A percentile compares a stretch with the other conserved stretches of the same genome.
Conservation (phyloP, 805 yeast species). For the Candida oleophila region DNA sequence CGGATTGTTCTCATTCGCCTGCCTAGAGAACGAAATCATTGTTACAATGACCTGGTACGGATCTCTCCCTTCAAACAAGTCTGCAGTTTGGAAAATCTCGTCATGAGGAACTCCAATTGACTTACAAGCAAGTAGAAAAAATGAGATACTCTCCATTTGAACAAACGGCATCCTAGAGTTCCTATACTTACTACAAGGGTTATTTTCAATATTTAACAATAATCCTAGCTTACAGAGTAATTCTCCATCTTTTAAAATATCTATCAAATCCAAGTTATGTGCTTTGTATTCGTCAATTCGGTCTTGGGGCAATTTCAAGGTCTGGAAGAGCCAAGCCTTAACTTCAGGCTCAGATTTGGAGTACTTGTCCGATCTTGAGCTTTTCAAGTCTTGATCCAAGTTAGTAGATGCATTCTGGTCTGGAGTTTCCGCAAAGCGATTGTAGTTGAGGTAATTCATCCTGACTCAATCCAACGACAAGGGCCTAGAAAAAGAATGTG, state of each 20-base stretch:
- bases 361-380: slow-evolving; percentile 54
- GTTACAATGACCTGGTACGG: slow-evolving; percentile 79
- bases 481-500: not conserved
- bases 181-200: slow-evolving; percentile 48
- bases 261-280: slow-evolving; percentile 46
- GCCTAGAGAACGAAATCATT: slow-evolving; percentile 69
- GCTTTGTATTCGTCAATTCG: slow-evolving; percentile 16
- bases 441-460: slow-evolving; percentile 10
- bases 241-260: slow-evolving; percentile 59
- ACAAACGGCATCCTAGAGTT: slow-evolving; percentile 68
- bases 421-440: slow-evolving; percentile 5
- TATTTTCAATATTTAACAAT: slow-evolving; percentile 19
- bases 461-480: too few relatives aligned
- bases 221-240: slow-evolving; percentile 35
- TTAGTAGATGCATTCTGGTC: slow-evolving; percentile 41
- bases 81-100: slow-evolving; percentile 77
- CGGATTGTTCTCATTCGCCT: slow-evolving; percentile 48
- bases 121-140: slow-evolving; percentile 63
- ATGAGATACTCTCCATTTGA: slow-evolving; percentile 82
- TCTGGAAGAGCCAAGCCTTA: slow-evolving; percentile 53
- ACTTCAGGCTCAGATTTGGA: slow-evolving; percentile 38
- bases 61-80: slow-evolving; percentile 69
- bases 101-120: slow-evolving; percentile 72
- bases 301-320: slow-evolving; percentile 18
- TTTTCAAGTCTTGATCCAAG: slow-evolving; percentile 59